Evolutionary conservation across 345 rosid genomes (phyloP).

Genomic region (Capsella bursapastoris): DNA sequence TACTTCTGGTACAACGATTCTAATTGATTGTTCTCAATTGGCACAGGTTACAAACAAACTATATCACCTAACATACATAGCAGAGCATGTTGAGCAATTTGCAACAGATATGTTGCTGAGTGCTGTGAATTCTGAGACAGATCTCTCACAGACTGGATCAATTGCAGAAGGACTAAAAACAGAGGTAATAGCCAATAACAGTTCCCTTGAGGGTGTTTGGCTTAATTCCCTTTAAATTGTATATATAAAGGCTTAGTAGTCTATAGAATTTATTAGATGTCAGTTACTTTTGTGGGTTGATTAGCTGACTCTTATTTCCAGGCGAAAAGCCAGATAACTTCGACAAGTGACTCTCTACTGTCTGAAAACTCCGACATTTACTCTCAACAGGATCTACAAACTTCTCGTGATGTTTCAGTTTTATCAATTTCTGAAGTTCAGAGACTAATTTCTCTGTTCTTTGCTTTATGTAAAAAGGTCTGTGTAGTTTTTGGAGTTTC

Average conservation of each 20-base stretch:
- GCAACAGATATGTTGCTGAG: slow-evolving; percentile 77
- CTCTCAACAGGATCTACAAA: slow-evolving; percentile 49
- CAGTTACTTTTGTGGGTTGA: slow-evolving; percentile 20
- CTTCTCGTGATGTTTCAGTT: slow-evolving; percentile 53
- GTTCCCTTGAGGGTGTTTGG: slow-evolving; percentile 20
- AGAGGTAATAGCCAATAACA: slow-evolving; percentile 55
- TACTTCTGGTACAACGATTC: slow-evolving; percentile 26
- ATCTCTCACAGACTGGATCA: slow-evolving; percentile 51
- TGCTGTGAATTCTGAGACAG: slow-evolving; percentile 60
- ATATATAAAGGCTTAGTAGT: slow-evolving; percentile 14
- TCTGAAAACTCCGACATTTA: slow-evolving; percentile 58
- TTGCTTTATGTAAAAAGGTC: slow-evolving; percentile 96
- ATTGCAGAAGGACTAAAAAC: slow-evolving; percentile 57
- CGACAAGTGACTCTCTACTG: slow-evolving; percentile 58
- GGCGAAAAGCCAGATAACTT: slow-evolving; percentile 62
- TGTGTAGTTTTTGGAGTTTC: slow-evolving; percentile 24
- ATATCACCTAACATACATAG: slow-evolving; percentile 72
- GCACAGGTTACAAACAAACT: slow-evolving; percentile 94
- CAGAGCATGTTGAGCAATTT: slow-evolving; percentile 80
- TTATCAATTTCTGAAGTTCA: slow-evolving; percentile 81
- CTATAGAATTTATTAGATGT: not conserved
- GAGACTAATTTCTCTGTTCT: slow-evolving; percentile 81
- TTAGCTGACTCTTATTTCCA: slow-evolving; percentile 47
- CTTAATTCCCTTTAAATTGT: slow-evolving; percentile 16
- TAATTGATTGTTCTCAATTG: slow-evolving; percentile 42